These are phyloP conservation scores for Calocera cornea DNA, from an alignment of 768 basidiomycete genomes.

Conservation along the genomic window DNA sequence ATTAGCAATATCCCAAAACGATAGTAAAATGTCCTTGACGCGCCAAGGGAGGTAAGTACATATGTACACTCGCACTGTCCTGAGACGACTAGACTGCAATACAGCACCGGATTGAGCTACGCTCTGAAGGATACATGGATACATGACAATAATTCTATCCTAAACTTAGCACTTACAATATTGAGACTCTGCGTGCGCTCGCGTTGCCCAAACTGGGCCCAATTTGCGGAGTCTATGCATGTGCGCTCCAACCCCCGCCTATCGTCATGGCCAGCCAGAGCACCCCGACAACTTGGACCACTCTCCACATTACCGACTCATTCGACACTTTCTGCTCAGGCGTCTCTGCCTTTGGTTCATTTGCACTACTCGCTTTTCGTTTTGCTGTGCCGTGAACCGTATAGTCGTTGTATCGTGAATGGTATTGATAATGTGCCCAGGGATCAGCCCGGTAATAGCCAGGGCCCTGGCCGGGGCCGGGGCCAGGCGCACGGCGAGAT, in stretches of 20 bases:
- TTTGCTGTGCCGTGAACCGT: neutral
- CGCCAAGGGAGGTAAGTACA: too few relatives aligned
- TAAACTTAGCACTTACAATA: too few relatives aligned
- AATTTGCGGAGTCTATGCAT: neutral
- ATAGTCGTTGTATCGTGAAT: neutral
- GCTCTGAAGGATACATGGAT: too few relatives aligned
- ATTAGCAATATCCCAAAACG: too few relatives aligned
- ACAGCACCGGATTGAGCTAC: too few relatives aligned
- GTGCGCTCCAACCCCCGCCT: slow-evolving; percentile 6
- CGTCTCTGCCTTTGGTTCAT: neutral
- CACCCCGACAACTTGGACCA: slow-evolving; percentile 12
- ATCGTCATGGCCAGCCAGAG: slow-evolving; percentile 10
- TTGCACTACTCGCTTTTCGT: neutral
- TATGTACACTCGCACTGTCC: too few relatives aligned
- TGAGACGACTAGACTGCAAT: too few relatives aligned
- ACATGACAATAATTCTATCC: too few relatives aligned
- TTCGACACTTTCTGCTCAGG: slow-evolving; percentile 9
- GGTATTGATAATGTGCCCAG: neutral
- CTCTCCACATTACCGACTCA: slow-evolving; percentile 12
- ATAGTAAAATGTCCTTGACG: too few relatives aligned
- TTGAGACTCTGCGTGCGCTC: too few relatives aligned
- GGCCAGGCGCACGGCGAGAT: neutral
- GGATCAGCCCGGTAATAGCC: neutral
- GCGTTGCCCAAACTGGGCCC: too few relatives aligned
- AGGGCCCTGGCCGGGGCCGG: neutral